Base-by-base conservation (phyloP, 2,329 filamentous ascomycete genomes). In the Dactylonectria macrodidyma region DNA sequence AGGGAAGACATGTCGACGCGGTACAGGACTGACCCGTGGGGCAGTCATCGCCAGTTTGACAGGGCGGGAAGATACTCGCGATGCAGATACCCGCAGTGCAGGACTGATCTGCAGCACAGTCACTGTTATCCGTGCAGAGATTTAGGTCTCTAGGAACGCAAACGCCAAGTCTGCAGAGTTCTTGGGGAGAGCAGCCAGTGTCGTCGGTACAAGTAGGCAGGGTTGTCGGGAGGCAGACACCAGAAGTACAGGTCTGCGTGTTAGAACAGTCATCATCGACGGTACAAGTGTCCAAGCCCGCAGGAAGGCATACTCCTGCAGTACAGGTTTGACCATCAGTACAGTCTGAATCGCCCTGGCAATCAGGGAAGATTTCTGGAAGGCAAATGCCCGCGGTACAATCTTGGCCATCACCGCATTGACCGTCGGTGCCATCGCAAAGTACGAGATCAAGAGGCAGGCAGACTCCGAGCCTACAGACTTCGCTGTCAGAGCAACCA, bases 131-230 rank as follows among this genome's bases (percentile, higher is more conserved):
- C 16, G 44, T 26, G 16, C 63, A 66, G 16, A 36, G 16, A 7
- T 36, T 19, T 6, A 66, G 34, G 7, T 52, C 8, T 26, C 63
- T 57, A 0, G 63, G 63, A 5, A 66, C 46, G 10, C 63, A 66
- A 33, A 61, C 46, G 8, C 46, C 63, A 8, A 66, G 58, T 19
- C 63, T 66, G 30, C 63, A 66, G 7, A 66, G 58, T 34, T 66
- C n/a, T 10, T 66, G 58, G 8, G 52, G 51, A 1, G 63, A 61
- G 16, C 63, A 66, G 24, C 44, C 34, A 26, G 44, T 46, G n/a
- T 61, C 58, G 3, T 30, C 36, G 5, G 50, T 46, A 5, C 63
- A 66, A 3, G 24, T 61, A 2, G 57, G 63, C 14, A 66, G n/a
- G 9, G 58, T 19, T 10, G 51, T 52, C 2, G 63, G 63, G 2